Conservation (phyloP, 1,284 basidiomycete genomes). For the Omphalotus olearius region DNA sequence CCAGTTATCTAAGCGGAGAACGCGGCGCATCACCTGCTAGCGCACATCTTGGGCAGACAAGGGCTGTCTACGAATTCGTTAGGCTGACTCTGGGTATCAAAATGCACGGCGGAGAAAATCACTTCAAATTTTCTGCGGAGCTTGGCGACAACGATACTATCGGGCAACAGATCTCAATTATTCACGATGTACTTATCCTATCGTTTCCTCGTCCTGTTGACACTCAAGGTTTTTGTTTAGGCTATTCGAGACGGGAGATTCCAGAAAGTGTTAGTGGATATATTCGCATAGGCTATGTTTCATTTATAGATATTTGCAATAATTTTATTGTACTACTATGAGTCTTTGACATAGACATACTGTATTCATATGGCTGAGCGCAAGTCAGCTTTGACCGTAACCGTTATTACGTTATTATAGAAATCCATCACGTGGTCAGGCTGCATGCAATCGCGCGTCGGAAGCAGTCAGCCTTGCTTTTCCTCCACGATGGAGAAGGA, state of each 20-base stretch:
- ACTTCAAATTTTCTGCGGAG: conserved; percentile 35
- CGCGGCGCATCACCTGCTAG: conserved; percentile 57
- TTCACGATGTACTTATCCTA: conserved; percentile 49
- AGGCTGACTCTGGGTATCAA: conserved; percentile 58
- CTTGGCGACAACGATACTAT: conserved; percentile 55
- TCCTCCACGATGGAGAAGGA: no score
- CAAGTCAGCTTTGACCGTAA: no score
- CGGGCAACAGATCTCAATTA: conserved; percentile 63
- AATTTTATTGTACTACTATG: no score
- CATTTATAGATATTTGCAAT: not conserved
- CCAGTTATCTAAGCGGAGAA: conserved; percentile 48
- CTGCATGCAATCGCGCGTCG: no score
- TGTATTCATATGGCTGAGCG: no score
- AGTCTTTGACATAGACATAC: no score
- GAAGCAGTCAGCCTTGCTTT: no score
- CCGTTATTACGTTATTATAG: no score
- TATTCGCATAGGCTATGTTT: not conserved
- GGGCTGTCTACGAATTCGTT: conserved; percentile 67
- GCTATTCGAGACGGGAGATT: conserved; percentile 40
- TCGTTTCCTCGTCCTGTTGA: conserved; percentile 1
- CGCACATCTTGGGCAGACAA: conserved; percentile 57
- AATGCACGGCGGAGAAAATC: conserved; percentile 63
- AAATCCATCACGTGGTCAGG: no score
- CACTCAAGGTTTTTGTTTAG: conserved; percentile 20
- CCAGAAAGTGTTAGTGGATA: not conserved